Evolutionary conservation across 192 early-diverging fungal genomes (phyloP).

Genomic region (Backusella mclennaniae): DNA sequence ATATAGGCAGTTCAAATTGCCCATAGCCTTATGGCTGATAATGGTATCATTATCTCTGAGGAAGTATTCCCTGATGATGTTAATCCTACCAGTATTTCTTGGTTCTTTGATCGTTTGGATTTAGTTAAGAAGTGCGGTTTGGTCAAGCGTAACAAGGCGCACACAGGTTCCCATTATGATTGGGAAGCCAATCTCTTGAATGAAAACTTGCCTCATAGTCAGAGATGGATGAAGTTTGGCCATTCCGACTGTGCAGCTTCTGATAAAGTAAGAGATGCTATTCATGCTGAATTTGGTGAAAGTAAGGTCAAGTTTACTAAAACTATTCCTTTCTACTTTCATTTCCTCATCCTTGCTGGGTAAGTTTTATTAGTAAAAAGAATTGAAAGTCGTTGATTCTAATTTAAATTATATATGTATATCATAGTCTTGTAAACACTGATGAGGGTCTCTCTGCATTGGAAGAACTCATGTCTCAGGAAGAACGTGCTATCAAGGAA

Average conservation of each 20-base stretch:
- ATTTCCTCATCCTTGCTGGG: neutral
- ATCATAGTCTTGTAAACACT: neutral
- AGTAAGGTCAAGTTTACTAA: neutral
- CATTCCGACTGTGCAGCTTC: neutral
- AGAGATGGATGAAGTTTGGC: neutral
- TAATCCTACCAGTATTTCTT: neutral
- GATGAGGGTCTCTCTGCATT: neutral
- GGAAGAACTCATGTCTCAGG: neutral
- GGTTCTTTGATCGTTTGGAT: conserved; percentile 20
- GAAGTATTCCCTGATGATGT: neutral
- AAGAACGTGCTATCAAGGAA: neutral
- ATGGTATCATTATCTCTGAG: conserved; percentile 13
- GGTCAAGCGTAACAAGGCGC: neutral
- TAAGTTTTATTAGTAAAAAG: neutral
- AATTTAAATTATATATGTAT: neutral
- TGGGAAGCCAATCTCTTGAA: neutral
- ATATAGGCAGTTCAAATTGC: conserved; percentile 8
- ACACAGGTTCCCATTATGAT: neutral
- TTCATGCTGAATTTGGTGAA: conserved; percentile 7
- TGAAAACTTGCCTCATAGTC: neutral
- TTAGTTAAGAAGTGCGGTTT: neutral
- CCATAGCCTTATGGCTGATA: neutral
- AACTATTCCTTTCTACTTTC: neutral
- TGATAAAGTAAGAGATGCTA: neutral
- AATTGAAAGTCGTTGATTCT: neutral